Base-by-base conservation (phyloP, 192 early-diverging fungal genomes). In the Rhizophlyctis rosea region DNA sequence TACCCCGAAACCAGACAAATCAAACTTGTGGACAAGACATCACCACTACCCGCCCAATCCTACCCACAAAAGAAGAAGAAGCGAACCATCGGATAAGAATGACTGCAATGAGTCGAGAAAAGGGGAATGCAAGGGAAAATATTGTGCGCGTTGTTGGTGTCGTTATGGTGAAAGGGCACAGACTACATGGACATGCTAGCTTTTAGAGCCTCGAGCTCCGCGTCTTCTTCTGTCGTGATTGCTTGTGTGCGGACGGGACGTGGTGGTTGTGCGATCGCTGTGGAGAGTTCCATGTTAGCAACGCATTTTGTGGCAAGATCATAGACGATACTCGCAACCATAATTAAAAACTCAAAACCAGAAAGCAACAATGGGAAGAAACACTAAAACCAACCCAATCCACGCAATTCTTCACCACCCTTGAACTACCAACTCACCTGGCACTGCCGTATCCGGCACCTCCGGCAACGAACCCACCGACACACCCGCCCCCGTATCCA, bases 151-250 rank as follows among this genome's bases (percentile, higher is more conserved):
- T n/a, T n/a, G n/a, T n/a, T n/a, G n/a, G n/a, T n/a, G n/a, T n/a
- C n/a, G n/a, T n/a, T n/a, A n/a, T n/a, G n/a, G n/a, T n/a, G n/a
- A n/a, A n/a, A n/a, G n/a, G 52, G 52, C 24, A 21, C 53, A 21
- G 34, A 28, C 61, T 64, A 76, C 64, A 92, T 80, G 29, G 87
- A 87, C 90, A 94, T 94, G 50, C 77, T 80, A 31, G 88, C 86
- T 58, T 82, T 77, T 48, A 94, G 71, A 54, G 84, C 86, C 55
- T 83, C 81, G 34, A 94, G 75, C 65, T 92, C 91, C n/a, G 82
- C 88, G 50, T 94, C 91, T 48, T 91, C 88, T 57, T 93, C 91
- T 59, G 88, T 82, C 32, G 51, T 62, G 18, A 68, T 70, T 27
- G 35, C 59, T 72, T 71, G 47, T 50, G 55, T 48, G 53, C 35